phyloP scores from a whole-genome alignment of 805 yeast species.

The Myxozyma lipomycoides region DNA sequence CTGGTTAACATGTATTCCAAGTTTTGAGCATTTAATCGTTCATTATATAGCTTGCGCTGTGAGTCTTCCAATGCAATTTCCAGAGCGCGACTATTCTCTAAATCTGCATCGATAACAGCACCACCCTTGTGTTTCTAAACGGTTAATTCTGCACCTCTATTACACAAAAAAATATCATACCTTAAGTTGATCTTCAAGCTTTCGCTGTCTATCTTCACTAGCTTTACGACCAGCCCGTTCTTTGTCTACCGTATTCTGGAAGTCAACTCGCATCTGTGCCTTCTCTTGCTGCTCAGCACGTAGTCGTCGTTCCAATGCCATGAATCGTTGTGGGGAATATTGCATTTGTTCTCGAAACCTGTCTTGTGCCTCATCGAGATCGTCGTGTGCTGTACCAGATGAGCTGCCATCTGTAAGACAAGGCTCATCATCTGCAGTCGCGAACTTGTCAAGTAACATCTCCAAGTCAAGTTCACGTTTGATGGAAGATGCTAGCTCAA shows the following conservation, averaged over 20 bases:
- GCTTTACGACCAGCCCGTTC: slow-evolving; percentile 17
- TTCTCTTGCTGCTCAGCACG: slow-evolving; percentile 24
- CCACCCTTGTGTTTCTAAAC: background rate
- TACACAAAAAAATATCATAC: background rate
- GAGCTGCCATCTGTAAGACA: slow-evolving; percentile 9
- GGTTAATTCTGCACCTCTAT: no score
- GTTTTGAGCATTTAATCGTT: slow-evolving; percentile 24
- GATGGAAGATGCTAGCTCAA: slow-evolving; percentile 26
- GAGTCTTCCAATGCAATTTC: slow-evolving; percentile 22
- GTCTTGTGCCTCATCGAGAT: slow-evolving; percentile 8
- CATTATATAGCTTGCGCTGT: slow-evolving; percentile 23
- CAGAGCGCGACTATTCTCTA: slow-evolving; percentile 7
- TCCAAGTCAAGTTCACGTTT: slow-evolving; percentile 28
- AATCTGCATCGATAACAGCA: background rate
- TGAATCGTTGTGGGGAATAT: slow-evolving; percentile 3
- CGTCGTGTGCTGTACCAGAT: slow-evolving; percentile 5
- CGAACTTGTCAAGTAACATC: slow-evolving; percentile 20
- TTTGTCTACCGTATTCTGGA: slow-evolving; percentile 8
- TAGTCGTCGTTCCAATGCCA: slow-evolving; percentile 11
- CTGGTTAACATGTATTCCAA: slow-evolving; percentile 22
- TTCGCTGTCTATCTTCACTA: slow-evolving; percentile 10
- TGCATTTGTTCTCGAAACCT: background rate
- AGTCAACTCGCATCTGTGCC: slow-evolving; percentile 20
- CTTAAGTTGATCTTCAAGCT: slow-evolving; percentile 20
- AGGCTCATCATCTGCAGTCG: slow-evolving; percentile 14